A percentile compares a stretch with the other conserved stretches of the same genome.
phyloP scores from a whole-genome alignment of 371 early-diverging fungal genomes.

The Umbelopsis sp. region DNA sequence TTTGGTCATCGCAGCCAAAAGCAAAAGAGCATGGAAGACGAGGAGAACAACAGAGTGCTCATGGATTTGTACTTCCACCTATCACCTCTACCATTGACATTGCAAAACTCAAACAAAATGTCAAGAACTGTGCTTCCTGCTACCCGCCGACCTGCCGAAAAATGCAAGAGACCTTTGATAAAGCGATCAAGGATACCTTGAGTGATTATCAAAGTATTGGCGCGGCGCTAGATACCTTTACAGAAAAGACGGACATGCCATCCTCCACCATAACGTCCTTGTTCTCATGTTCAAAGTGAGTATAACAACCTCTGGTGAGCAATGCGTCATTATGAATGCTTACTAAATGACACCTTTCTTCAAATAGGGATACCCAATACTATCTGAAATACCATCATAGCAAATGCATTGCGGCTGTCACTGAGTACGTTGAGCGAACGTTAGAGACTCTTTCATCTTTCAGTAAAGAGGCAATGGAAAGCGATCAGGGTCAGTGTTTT shows the following conservation, averaged over 20 bases:
- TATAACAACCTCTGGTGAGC: neutral
- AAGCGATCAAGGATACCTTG: neutral
- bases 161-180: constrained; percentile 33
- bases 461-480: neutral
- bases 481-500: neutral
- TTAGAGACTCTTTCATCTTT: neutral
- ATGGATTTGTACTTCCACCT: constrained; percentile 29
- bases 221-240: constrained; percentile 5
- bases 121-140: constrained; percentile 30
- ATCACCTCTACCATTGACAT: constrained; percentile 34
- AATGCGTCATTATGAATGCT: too few relatives aligned
- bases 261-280: neutral
- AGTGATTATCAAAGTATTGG: constrained; percentile 4
- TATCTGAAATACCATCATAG: constrained; percentile 5
- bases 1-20: constrained; percentile 6
- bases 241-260: neutral
- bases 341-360: neutral
- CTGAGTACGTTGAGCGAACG: neutral
- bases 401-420: neutral
- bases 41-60: neutral
- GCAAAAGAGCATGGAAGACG: neutral
- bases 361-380: constrained; percentile 1
- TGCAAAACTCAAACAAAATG: constrained; percentile 27
- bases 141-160: constrained; percentile 30
- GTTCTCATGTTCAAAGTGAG: constrained; percentile 6